Conservation (phyloP, 176 grass and related monocot genomes). For the Canna indica region DNA sequence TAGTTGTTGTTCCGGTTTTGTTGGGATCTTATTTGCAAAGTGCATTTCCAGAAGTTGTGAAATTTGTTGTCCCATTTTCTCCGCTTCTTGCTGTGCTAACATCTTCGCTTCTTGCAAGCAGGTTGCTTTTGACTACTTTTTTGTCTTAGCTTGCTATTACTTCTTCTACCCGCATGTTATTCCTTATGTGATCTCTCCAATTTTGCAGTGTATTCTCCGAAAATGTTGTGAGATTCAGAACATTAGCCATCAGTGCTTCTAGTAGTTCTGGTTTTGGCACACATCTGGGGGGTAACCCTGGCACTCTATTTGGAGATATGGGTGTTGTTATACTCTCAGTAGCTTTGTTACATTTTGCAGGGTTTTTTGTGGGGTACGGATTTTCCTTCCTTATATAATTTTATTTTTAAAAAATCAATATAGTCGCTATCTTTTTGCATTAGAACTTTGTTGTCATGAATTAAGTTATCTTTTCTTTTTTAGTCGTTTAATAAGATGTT, state of each 20-base stretch:
- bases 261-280: conserved; percentile 3
- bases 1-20: conserved; percentile 74
- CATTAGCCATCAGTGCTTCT: conserved; percentile 35
- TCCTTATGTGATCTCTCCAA: neutral
- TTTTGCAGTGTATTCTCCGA: conserved; percentile 68
- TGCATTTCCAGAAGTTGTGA: conserved; percentile 52
- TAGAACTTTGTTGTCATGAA: neutral
- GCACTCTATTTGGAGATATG: conserved; percentile 30
- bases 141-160: neutral
- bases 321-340: conserved; percentile 43
- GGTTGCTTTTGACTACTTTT: conserved; percentile 16
- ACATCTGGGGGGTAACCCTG: conserved; percentile 7
- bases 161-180: neutral
- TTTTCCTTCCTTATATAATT: neutral
- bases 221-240: conserved; percentile 51
- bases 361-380: conserved; percentile 60
- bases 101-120: conserved; percentile 67
- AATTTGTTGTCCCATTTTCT: conserved; percentile 47
- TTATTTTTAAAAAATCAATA: neutral
- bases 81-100: conserved; percentile 64
- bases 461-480: neutral
- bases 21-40: conserved; percentile 64
- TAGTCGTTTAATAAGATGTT: neutral
- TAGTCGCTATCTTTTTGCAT: neutral
- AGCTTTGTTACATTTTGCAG: conserved; percentile 54